A percentile compares a stretch with the other conserved stretches of the same genome.
Conservation (phyloP, 2,329 filamentous ascomycete species). For the Trichophyton benhamiae region DNA sequence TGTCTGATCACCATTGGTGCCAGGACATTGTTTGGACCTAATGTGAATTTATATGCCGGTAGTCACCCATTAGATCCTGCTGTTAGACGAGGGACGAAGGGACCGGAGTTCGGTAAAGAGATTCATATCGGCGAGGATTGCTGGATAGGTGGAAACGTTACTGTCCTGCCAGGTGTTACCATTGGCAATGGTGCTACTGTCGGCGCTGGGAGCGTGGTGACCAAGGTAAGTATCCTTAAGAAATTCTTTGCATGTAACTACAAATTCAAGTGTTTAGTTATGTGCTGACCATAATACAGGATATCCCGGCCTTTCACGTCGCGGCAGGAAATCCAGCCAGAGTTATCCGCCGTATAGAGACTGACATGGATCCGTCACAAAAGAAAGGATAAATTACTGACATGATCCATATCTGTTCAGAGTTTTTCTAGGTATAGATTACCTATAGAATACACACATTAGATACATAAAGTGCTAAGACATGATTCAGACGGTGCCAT, state of each 20-base stretch:
- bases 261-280: neutral
- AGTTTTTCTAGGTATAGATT: neutral
- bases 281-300: conserved; percentile 17
- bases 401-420: neutral
- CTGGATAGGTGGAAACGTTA: conserved; percentile 62
- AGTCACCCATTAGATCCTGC: conserved; percentile 66
- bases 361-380: conserved; percentile 20
- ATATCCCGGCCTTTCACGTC: conserved; percentile 33
- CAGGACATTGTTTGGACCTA: conserved; percentile 66
- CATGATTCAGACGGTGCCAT: neutral
- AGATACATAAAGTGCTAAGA: neutral
- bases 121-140: conserved; percentile 70
- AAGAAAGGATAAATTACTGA: neutral
- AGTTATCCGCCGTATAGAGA: conserved; percentile 30
- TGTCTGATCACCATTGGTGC: conserved; percentile 61
- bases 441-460: neutral
- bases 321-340: conserved; percentile 31
- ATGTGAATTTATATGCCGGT: conserved; percentile 62
- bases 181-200: conserved; percentile 63
- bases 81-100: conserved; percentile 59
- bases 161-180: conserved; percentile 62
- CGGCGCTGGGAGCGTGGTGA: conserved; percentile 73
- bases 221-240: conserved; percentile 41
- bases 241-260: neutral
- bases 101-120: conserved; percentile 61